Base-by-base conservation (phyloP, 2,329 filamentous ascomycete genomes). In the Ophiostoma triangulosporum region DNA sequence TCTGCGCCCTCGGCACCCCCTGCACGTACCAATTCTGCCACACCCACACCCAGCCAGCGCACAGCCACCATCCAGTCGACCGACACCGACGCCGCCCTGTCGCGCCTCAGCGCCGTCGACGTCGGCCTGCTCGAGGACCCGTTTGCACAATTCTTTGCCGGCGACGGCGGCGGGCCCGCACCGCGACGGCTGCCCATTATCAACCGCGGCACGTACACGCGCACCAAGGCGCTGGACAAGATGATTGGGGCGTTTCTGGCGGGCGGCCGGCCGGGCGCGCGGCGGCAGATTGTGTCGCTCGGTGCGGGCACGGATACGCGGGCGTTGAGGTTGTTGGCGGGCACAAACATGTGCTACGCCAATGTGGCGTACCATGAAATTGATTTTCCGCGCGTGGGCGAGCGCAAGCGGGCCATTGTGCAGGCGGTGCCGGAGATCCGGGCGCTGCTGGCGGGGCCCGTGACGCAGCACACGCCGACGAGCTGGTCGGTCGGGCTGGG, bases 161-260 rank as follows among this genome's bases (percentile, higher is more conserved):
- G 60, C 57, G 52, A 62, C 14, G 68, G 68, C 46, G 68, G 68
- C 45, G 74, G 72, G 56, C 69, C 73, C 15, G 62, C 73, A 1
- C 71, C 79, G 12, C 77, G 86, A 59, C 76, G 91, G 55, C 75
- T 94, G 58, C 93, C 93, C 51, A 87, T 98, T 57, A 95, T 98
- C 63, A 97, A 98, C 64, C 75, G 91, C 91, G 89, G 89, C 51
- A 97, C 91, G n/a, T 97, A 96, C 63, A 84, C 90, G 22, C 83
- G 93, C 57, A 96, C 90, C 8, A 79, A 77, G 5, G 87, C 86
- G 24, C 82, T 98, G 58, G 89, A 98, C 68, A 72, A 69, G 12
- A 78, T 98, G 1, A 79, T 97, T 38, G 66, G 78, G 51, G 73
- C 71, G 7, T 97, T 97, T 62, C 72, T 97, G 12, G 65, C 70